A percentile compares a stretch with the other conserved stretches of the same genome.
These are phyloP conservation scores for Phialophora verrucosa DNA, from an alignment of 2,329 filamentous ascomycete species.

Conservation along the genomic window DNA sequence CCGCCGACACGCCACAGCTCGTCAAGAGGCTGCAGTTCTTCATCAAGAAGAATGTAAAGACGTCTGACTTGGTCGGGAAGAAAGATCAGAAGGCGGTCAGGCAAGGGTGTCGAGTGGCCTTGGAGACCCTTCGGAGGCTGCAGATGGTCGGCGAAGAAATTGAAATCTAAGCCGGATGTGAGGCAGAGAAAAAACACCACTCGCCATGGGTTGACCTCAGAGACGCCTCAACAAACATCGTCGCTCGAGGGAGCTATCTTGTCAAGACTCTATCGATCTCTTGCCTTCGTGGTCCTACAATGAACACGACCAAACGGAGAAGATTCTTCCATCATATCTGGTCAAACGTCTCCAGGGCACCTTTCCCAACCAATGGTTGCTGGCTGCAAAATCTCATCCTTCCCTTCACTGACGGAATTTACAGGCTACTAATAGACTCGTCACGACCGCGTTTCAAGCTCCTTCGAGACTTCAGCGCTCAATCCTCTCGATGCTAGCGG, in stretches of 20 bases:
- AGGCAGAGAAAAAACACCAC: background rate
- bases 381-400: too few species aligned
- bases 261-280: too few species aligned
- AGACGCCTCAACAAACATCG: too few species aligned
- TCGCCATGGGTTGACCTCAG: background rate
- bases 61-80: conserved; percentile 59
- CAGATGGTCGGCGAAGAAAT: background rate
- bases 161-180: background rate
- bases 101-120: conserved; percentile 51
- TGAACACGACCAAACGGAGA: too few species aligned
- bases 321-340: too few species aligned
- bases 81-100: conserved; percentile 35
- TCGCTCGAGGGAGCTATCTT: too few species aligned
- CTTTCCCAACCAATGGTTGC: too few species aligned
- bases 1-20: conserved; percentile 68
- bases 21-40: conserved; percentile 79
- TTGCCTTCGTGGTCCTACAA: too few species aligned
- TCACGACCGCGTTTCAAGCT: background rate
- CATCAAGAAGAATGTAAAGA: conserved; percentile 73
- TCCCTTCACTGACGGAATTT: too few species aligned
- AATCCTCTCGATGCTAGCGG: background rate
- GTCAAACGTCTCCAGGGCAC: too few species aligned
- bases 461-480: background rate
- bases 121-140: conserved; percentile 48
- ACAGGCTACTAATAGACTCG: too few species aligned